Evolutionary conservation across 2,329 filamentous ascomycete genomes (phyloP), one percentile per base, ranked within the genome.

Genomic region (Teratosphaeria nubilosa): DNA sequence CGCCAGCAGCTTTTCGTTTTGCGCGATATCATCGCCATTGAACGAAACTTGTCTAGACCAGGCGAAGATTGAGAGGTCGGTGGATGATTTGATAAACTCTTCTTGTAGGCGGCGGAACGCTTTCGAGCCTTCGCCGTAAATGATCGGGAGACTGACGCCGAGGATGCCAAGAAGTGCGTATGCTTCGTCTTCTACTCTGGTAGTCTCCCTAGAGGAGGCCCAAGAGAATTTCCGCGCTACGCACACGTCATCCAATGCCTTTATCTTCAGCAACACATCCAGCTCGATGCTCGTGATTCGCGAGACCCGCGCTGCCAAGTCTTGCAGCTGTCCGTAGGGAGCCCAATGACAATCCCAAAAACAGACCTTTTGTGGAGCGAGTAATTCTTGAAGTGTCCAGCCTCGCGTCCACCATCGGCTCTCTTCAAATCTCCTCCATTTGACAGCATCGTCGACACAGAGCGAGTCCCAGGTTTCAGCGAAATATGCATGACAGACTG

Each of bases 101-200:
- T 59, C 54, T 55, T 65, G 63, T 30, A 65, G 51, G n/a, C 63
- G 53, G 5, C 55, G 24, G 30, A 65, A 65, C 2, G 63, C 63
- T 31, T 55, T 52, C 13, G 10, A 5, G 16, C 60, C 58, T 53
- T 62, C 60, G 0, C 76, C 76, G 56, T 78, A 79, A 0, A 78
- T 51, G 1, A 78, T 60, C 0, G 75, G 70, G 72, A 79, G 76
- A 32, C 74, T 70, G 25, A 79, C 68, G 1, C 68, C 67, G 24
- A 79, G 78, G 0, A 79, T 67, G 0, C 62, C 62, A 20, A 63
- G 32, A 4, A 64, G 50, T 37, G 54, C 59, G 48, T 63, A 64
- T 9, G 60, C 58, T 1, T 48, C 55, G 30, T 63, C 62, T 56
- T 63, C 62, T 9, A 25, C 22, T 11, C 56, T 27, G 22, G 60